A percentile compares a stretch with the other conserved stretches of the same genome.
phyloP scores from a whole-genome alignment of 106 monocot species.

The Cymbidium sinense region DNA sequence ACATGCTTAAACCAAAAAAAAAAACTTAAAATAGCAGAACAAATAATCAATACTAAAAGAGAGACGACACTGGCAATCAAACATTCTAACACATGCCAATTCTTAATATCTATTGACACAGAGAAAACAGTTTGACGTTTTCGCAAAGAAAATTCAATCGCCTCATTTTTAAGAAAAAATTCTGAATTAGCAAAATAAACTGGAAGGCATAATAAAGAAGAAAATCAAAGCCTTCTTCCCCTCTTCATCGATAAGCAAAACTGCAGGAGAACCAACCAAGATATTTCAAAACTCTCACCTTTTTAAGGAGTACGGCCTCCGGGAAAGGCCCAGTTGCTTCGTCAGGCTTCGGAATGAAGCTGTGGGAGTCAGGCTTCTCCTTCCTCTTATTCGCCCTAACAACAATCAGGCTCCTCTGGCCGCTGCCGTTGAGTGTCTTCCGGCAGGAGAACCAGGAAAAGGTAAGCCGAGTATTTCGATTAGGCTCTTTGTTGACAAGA shows the following conservation, averaged over 20 bases:
- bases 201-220: not conserved
- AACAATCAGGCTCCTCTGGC: not conserved
- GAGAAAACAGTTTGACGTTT: not conserved
- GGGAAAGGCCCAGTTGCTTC: slow-evolving; percentile 78
- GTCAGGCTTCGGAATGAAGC: slow-evolving; percentile 49
- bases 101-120: not conserved
- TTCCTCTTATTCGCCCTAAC: slow-evolving; percentile 32
- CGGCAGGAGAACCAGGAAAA: not conserved
- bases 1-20: too few species aligned
- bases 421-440: not conserved
- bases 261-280: not conserved
- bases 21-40: too few species aligned
- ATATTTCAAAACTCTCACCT: slow-evolving; percentile 32
- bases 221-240: not conserved
- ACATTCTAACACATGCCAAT: not conserved
- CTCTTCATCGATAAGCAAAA: not conserved
- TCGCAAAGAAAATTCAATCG: not conserved
- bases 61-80: not conserved
- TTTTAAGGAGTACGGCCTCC: slow-evolving; percentile 81
- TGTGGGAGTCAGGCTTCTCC: slow-evolving; percentile 40
- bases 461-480: not conserved
- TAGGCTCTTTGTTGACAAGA: not conserved
- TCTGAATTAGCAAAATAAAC: not conserved
- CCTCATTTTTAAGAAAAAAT: not conserved
- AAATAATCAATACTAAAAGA: not conserved